Conservation (phyloP, 1,284 basidiomycete genomes). For the Ustilago tritici region DNA sequence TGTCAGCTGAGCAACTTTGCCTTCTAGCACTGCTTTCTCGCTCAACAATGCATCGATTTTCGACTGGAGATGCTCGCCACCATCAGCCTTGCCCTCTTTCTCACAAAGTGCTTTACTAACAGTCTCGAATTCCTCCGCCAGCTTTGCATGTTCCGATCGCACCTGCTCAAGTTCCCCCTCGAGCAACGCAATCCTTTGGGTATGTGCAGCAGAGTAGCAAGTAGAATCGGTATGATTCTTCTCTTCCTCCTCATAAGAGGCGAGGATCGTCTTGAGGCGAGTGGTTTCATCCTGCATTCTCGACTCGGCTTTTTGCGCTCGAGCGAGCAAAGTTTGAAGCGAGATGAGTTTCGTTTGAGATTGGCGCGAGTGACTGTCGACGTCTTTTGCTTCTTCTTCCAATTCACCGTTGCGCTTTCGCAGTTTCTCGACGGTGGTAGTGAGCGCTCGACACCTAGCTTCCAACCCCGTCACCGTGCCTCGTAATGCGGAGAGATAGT, state of each 20-base stretch:
- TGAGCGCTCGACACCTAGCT: constrained; percentile 44
- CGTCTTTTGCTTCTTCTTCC: constrained; percentile 50
- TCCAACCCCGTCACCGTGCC: constrained; percentile 51
- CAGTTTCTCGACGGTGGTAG: constrained; percentile 36
- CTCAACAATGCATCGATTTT: background rate
- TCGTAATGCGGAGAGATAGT: constrained; percentile 50
- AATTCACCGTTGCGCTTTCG: constrained; percentile 38
- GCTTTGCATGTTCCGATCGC: constrained; percentile 14
- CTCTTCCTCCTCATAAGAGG: constrained; percentile 58
- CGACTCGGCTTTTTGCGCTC: constrained; percentile 17
- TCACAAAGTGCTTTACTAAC: constrained; percentile 12
- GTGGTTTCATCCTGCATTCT: constrained; percentile 45
- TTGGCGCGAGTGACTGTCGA: constrained; percentile 49
- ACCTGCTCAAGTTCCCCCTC: constrained; percentile 49
- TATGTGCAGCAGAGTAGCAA: constrained; percentile 60
- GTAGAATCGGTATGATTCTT: constrained; percentile 39
- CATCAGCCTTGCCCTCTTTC: constrained; percentile 22
- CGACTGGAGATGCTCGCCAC: constrained; percentile 7
- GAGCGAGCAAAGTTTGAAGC: constrained; percentile 48
- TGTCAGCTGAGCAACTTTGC: constrained; percentile 55
- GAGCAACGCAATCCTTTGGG: constrained; percentile 61
- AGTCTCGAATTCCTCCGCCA: constrained; percentile 18
- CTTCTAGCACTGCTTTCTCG: constrained; percentile 45
- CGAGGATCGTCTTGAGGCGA: constrained; percentile 52
- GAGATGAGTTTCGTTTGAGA: constrained; percentile 58